phyloP scores from a whole-genome alignment of 2,329 filamentous ascomycete species.

The Septoria linicola region DNA sequence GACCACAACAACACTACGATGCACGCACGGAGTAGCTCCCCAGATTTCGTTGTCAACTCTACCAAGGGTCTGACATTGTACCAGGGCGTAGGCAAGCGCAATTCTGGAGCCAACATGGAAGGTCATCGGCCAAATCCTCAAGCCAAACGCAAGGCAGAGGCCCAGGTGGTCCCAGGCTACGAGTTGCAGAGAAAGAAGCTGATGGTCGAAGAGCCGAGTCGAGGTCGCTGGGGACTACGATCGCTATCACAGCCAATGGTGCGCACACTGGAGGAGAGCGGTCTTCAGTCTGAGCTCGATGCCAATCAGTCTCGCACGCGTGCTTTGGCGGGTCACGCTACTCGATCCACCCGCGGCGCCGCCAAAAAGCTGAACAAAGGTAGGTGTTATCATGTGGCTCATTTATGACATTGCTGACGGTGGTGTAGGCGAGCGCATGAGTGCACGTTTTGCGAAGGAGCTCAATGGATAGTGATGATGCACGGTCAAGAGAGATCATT shows the following conservation, averaged over 20 bases:
- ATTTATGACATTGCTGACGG: slow-evolving; percentile 6
- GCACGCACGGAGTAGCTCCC: slow-evolving; percentile 28
- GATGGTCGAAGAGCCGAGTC: background rate
- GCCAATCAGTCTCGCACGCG: slow-evolving; percentile 16
- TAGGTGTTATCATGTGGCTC: slow-evolving; percentile 9
- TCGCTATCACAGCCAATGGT: background rate
- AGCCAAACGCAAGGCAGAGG: slow-evolving; percentile 29
- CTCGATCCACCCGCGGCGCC: slow-evolving; percentile 13
- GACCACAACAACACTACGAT: background rate
- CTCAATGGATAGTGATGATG: slow-evolving; percentile 9
- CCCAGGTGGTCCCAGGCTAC: slow-evolving; percentile 22
- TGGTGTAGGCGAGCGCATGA: slow-evolving; percentile 25
- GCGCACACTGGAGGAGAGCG: background rate
- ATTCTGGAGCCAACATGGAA: background rate
- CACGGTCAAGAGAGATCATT: too few species aligned
- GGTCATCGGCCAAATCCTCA: background rate
- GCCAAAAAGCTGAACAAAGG: slow-evolving; percentile 26
- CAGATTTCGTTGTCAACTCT: slow-evolving; percentile 23
- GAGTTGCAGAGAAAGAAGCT: slow-evolving; percentile 29
- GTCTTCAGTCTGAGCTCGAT: background rate
- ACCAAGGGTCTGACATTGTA: slow-evolving; percentile 7
- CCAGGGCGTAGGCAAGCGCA: background rate
- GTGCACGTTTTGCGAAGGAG: slow-evolving; percentile 31
- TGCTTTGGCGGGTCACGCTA: slow-evolving; percentile 16
- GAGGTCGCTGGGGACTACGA: background rate